Percentiles rank a stretch among this genome's conserved stretches.
phyloP scores from a whole-genome alignment of 306 rosid species.

The Prunus kanzakura region DNA sequence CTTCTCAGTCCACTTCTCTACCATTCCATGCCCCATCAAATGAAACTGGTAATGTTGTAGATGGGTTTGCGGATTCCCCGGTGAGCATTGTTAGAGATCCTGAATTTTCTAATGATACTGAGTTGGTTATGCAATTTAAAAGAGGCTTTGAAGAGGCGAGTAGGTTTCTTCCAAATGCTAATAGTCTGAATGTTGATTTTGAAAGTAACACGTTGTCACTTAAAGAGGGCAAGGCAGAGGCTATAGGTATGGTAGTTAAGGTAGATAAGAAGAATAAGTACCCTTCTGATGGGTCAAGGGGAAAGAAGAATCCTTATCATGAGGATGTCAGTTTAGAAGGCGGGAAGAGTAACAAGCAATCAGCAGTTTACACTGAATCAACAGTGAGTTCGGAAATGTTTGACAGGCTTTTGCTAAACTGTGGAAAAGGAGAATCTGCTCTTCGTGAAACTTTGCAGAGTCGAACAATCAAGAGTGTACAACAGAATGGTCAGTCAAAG shows the following conservation, averaged over 20 bases:
- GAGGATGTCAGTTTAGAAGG: constrained; percentile 14
- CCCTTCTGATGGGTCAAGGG: constrained; percentile 12
- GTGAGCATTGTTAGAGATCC: constrained; percentile 13
- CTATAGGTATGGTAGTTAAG: constrained; percentile 11
- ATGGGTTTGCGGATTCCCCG: constrained; percentile 31
- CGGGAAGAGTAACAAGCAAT: constrained; percentile 35
- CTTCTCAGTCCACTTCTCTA: constrained; percentile 19
- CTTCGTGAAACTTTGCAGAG: constrained; percentile 27
- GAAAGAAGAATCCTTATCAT: constrained; percentile 29
- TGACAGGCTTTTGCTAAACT: constrained; percentile 28
- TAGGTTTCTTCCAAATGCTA: constrained; percentile 34
- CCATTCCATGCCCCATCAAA: constrained; percentile 20
- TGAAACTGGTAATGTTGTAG: constrained; percentile 17
- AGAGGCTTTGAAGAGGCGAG: constrained; percentile 38
- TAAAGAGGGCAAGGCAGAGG: constrained; percentile 22
- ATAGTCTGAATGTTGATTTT: constrained; percentile 9
- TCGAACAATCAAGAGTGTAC: constrained; percentile 16
- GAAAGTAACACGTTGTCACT: constrained; percentile 10
- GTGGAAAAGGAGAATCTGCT: constrained; percentile 15
- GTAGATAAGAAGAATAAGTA: constrained; percentile 18
- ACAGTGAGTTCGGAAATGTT: constrained; percentile 33
- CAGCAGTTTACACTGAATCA: constrained; percentile 25
- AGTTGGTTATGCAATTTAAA: constrained; percentile 29
- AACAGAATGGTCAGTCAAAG: constrained; percentile 29
- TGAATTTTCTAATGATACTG: constrained; percentile 20